Evolutionary conservation across 1,284 basidiomycete species (phyloP).

Genomic region (Cryptococcus neoformans): DNA sequence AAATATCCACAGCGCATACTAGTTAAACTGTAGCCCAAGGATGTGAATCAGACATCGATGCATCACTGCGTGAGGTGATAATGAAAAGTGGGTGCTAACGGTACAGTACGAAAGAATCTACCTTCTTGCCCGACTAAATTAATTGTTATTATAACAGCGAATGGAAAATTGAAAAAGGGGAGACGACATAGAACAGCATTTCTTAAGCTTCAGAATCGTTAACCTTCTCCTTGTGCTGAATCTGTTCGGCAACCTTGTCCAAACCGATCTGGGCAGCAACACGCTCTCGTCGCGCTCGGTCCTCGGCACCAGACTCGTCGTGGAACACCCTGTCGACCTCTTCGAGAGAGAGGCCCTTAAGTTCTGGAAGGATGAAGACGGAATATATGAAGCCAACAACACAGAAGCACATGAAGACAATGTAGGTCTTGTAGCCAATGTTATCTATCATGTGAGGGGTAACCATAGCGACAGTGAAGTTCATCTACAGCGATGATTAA

Average conservation of each 20-base stretch:
- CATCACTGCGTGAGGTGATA: no score
- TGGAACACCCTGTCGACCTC: slow-evolving; percentile 43
- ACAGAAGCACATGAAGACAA: slow-evolving; percentile 47
- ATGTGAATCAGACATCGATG: no score
- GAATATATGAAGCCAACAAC: slow-evolving; percentile 43
- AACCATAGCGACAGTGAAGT: slow-evolving; percentile 46
- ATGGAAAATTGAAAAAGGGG: no score
- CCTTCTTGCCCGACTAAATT: no score
- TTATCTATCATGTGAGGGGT: slow-evolving; percentile 42
- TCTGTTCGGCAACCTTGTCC: slow-evolving; percentile 41
- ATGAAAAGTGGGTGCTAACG: no score
- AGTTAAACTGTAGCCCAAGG: no score
- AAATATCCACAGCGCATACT: no score
- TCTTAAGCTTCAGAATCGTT: background rate
- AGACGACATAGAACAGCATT: no score
- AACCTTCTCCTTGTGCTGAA: slow-evolving; percentile 37
- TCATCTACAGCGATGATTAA: slow-evolving; percentile 23
- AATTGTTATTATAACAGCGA: no score
- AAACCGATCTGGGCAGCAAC: slow-evolving; percentile 47
- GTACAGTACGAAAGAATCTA: no score
- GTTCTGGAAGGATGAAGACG: slow-evolving; percentile 40
- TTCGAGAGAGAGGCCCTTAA: slow-evolving; percentile 40
- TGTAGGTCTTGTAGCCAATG: slow-evolving; percentile 45
- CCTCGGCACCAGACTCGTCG: slow-evolving; percentile 41
- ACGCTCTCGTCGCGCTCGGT: slow-evolving; percentile 38